These are phyloP conservation scores for Penicillium riverlandense DNA, from an alignment of 495 filamentous ascomycete species.

Conservation along the genomic window DNA sequence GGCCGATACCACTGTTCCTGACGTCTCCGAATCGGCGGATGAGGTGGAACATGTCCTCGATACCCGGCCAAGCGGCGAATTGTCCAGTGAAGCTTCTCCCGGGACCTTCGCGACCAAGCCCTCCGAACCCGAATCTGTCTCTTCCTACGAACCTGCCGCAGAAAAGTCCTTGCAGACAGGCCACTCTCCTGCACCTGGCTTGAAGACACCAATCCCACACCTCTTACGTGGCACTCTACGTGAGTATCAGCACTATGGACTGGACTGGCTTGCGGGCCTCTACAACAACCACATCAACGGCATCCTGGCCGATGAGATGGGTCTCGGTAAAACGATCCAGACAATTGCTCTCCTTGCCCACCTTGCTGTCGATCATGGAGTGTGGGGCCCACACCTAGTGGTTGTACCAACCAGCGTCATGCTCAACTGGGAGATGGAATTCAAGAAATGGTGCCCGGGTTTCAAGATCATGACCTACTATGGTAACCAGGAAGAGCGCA, in stretches of 20 bases:
- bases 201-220: constrained; percentile 74
- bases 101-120: constrained; percentile 60
- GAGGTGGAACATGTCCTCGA: constrained; percentile 10
- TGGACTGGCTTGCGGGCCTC: constrained; percentile 92
- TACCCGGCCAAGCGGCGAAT: constrained; percentile 22
- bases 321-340: constrained; percentile 97
- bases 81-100: constrained; percentile 45
- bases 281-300: constrained; percentile 94
- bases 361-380: constrained; percentile 80
- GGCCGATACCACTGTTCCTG: constrained; percentile 2
- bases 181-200: constrained; percentile 28
- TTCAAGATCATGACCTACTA: constrained; percentile 99
- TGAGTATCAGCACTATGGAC: constrained; percentile 92
- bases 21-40: constrained; percentile 2
- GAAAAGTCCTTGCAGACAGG: constrained; percentile 27
- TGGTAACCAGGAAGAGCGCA: constrained; percentile 85
- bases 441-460: constrained; percentile 98
- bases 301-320: constrained; percentile 99
- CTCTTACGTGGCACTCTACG: constrained; percentile 87
- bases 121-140: constrained; percentile 60
- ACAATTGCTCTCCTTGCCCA: constrained; percentile 94
- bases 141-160: constrained; percentile 44
- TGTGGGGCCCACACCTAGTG: constrained; percentile 95
- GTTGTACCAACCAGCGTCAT: constrained; percentile 98
- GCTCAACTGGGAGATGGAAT: constrained; percentile 99